Conservation (phyloP, 768 basidiomycete genomes). For the Xerocomus brunneocitrinus region DNA sequence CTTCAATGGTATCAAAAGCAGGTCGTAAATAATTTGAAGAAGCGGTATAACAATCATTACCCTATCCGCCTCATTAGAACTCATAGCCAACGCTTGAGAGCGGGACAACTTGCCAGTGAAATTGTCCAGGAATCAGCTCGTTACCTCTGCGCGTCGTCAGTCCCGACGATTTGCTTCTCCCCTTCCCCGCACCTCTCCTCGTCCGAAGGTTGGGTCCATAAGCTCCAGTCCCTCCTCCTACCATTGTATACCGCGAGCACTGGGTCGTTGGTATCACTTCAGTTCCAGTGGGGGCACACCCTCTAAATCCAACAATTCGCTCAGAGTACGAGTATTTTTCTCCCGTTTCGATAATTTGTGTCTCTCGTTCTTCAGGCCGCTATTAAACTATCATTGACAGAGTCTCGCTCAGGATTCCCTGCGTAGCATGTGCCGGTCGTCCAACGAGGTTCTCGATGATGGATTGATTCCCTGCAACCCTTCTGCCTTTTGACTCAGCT, state of each 20-base stretch:
- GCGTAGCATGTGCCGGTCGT: not conserved
- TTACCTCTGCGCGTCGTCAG: no score
- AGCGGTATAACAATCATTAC: slow-evolving; percentile 34
- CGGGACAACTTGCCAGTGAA: no score
- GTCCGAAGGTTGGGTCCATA: no score
- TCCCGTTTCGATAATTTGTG: not conserved
- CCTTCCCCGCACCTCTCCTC: no score
- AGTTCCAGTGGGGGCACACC: no score
- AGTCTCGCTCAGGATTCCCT: not conserved
- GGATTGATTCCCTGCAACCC: not conserved
- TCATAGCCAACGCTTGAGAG: not conserved
- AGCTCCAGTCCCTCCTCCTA: no score
- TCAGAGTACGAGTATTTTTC: not conserved
- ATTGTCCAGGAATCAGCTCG: no score
- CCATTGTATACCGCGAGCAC: no score
- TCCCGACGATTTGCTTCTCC: no score
- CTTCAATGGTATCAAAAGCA: slow-evolving; percentile 21
- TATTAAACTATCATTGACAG: not conserved
- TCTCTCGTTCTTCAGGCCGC: not conserved
- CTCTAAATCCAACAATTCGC: no score
- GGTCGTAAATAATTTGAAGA: slow-evolving; percentile 23
- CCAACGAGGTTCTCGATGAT: not conserved
- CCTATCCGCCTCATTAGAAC: slow-evolving; percentile 16
- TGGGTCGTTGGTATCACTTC: no score
- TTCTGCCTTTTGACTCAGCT: not conserved